These are phyloP conservation scores for Carpinus viminea DNA, from an alignment of 306 rosid species.

Conservation along the genomic window DNA sequence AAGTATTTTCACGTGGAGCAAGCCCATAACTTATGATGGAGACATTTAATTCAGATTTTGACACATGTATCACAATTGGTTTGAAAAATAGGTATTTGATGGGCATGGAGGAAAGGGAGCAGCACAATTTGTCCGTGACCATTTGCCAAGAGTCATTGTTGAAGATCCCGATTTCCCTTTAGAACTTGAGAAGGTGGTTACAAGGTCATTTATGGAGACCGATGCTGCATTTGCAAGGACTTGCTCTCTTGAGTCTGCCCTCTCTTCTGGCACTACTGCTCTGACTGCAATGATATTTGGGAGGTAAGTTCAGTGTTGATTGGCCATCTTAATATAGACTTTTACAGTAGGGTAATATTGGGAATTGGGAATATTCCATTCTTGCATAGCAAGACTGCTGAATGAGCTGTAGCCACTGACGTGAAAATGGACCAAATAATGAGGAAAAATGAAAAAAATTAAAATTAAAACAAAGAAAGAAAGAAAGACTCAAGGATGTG, in stretches of 20 bases:
- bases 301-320: slow-evolving; percentile 47
- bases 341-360: not conserved
- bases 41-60: slow-evolving; percentile 5
- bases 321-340: not conserved
- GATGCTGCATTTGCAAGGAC: slow-evolving; percentile 79
- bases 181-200: slow-evolving; percentile 88
- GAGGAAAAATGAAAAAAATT: not conserved
- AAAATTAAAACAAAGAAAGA: not conserved
- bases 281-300: slow-evolving; percentile 92
- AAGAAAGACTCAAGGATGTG: not conserved
- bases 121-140: slow-evolving; percentile 83
- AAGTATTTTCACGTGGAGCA: not conserved
- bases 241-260: slow-evolving; percentile 60
- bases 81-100: slow-evolving; percentile 73
- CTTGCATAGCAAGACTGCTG: not conserved
- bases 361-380: not conserved
- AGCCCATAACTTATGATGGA: not conserved
- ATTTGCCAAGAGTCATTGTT: slow-evolving; percentile 78
- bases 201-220: slow-evolving; percentile 73
- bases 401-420: not conserved
- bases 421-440: not conserved
- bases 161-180: slow-evolving; percentile 88
- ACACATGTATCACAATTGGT: slow-evolving; percentile 26
- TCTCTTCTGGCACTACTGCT: slow-evolving; percentile 93
- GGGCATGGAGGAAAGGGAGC: slow-evolving; percentile 96